Percentiles rank a stretch among this genome's conserved stretches.
Conservation (phyloP, 305 asterid genomes). For the Solanum aculeatissimum region DNA sequence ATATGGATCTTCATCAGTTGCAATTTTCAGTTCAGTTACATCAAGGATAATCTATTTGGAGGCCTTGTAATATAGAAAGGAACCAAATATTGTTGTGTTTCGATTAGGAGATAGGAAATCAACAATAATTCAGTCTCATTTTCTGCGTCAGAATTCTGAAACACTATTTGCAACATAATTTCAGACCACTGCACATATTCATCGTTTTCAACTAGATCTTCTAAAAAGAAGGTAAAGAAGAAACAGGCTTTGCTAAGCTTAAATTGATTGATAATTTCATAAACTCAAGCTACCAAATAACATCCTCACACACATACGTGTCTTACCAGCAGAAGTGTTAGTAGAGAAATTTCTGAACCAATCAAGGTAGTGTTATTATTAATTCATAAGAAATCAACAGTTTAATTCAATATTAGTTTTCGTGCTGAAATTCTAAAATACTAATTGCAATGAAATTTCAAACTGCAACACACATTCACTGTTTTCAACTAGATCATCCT, state of each 20-base stretch:
- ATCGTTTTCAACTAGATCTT: background rate
- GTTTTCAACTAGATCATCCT: background rate
- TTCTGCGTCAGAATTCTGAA: background rate
- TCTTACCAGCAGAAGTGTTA: slow-evolving; percentile 38
- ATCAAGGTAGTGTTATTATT: slow-evolving; percentile 15
- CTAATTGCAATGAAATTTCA: background rate
- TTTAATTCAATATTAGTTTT: background rate
- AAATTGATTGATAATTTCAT: background rate
- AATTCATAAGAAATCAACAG: background rate
- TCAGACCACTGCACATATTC: background rate
- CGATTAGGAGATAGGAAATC: background rate
- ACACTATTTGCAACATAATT: background rate
- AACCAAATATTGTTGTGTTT: background rate
- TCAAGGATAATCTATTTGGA: background rate
- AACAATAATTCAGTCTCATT: background rate
- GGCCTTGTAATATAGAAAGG: background rate
- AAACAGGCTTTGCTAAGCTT: background rate
- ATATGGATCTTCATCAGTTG: background rate
- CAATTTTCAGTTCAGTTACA: background rate
- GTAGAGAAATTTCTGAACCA: slow-evolving; percentile 60
- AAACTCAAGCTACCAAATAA: background rate
- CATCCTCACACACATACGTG: background rate
- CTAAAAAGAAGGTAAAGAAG: background rate
- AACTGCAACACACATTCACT: background rate
- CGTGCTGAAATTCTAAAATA: background rate